Evolutionary conservation across 768 basidiomycete species (phyloP), one percentile per base, ranked within the genome.

Genomic region (Lactarius quietus): DNA sequence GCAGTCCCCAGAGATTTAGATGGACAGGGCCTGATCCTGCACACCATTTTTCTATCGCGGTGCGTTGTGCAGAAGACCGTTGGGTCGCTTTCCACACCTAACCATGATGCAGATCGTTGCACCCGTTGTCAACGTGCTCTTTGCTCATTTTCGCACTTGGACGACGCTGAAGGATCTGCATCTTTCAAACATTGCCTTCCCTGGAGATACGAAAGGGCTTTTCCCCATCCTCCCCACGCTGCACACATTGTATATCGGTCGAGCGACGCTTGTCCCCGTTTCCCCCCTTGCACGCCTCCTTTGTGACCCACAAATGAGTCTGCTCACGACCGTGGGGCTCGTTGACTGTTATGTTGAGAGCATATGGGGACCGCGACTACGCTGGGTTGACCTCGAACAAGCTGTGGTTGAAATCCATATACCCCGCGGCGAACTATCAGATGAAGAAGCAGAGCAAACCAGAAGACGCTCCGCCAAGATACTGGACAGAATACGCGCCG

Each of bases 1-100:
- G 20, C 63, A 84, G 83, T 59, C 84, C 83, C 38, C 74, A 73
- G 53, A 71, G 68, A 26, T 86, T 86, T 68, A 74, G 74, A 26
- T 87, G 86, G 86, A 81, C 76, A n/a, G 83, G 84, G 3, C 84
- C 83, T 5, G 84, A 85, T 69, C 84, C 85, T 29, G 81, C 80
- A 15, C 84, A 87, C 64, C 83, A 86, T 68, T 84, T 86, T 69
- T 85, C 85, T 1, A 83, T 77, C n/a, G 84, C 85, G 35, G 86
- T 86, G 70, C 68, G 82, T 78, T 33, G 55, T n/a, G 8, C 20
- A 45, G 57, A 48, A 17, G 41, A 1, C 9, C 63, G 10, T 29
- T 36, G 1, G 6, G n/a, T 33, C 54, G 43, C 43, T 31, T 55
- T 52, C 52, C 26, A 20, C 39, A 38, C 57, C 29, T 55, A 15